Evolutionary conservation across 2,329 filamentous ascomycete genomes (phyloP), one percentile per base, ranked within the genome.

Genomic region (Aspergillus luchuensis): DNA sequence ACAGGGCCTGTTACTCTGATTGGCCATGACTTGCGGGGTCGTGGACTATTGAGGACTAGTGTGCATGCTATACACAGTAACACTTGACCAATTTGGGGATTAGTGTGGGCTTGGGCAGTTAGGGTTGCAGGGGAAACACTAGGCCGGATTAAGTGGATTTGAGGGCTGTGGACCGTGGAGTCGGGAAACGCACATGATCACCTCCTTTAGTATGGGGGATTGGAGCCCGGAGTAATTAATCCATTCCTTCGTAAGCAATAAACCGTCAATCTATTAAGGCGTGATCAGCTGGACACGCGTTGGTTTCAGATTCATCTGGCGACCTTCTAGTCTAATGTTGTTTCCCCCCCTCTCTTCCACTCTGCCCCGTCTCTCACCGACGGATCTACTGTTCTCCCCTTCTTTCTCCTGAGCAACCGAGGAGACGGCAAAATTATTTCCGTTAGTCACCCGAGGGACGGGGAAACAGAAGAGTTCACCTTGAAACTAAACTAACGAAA

Each of bases 21-120:
- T 66, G 61, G 65, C 30, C 10, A 2, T 8, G 51, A 58, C 60
- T 58, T 66, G 65, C 63, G 65, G 65, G 65, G 65, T 62, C 58
- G 49, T 38, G 19, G 30, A 19, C 58, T 39, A 45, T 41, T 38
- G 41, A 4, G 50, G 60, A 36, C 23, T 57, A 59, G 57, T 13
- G 21, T 17, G 21, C 28, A 41, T 50, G 19, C 55, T 50, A 56
- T 47, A 56, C 39, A 47, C 53, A 56, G 53, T 56, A 47, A 56
- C 53, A 33, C 53, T 56, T 47, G 25, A 10, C 53, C 39, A 8
- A 10, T 15, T 36, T 23, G n/a, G 19, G n/a, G 38, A 8, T 38
- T 56, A 56, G 53, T 5, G 53, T 41, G 33, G 30, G 39, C 41
- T 41, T 56, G 53, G 41, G 41, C 53, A 45, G 39, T 56, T 56